phyloP scores from a whole-genome alignment of 2,329 filamentous ascomycete species.

The Chrysoporthe austroafricana region DNA sequence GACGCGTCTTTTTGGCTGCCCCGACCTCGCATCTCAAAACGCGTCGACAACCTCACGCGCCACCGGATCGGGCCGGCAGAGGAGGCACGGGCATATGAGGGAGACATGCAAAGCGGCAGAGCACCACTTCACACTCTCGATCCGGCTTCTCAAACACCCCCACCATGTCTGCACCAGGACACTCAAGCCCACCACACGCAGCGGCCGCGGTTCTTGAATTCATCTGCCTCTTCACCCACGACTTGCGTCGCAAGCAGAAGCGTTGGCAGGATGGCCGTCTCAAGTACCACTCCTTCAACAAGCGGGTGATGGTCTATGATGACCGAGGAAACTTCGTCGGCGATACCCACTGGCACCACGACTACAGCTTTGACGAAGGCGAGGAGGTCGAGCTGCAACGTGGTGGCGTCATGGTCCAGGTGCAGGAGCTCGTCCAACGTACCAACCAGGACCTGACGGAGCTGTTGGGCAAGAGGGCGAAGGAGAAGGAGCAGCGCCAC shows the following conservation, averaged over 20 bases:
- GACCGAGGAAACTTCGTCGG: conserved; percentile 79
- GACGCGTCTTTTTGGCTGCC: background rate
- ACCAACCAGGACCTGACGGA: conserved; percentile 78
- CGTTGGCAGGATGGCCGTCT: conserved; percentile 92
- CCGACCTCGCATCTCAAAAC: background rate
- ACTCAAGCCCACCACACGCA: conserved; percentile 50
- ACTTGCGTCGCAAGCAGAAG: conserved; percentile 84
- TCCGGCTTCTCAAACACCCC: background rate
- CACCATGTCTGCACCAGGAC: conserved; percentile 18
- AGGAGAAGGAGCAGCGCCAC: conserved; percentile 57
- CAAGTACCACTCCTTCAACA: conserved; percentile 89
- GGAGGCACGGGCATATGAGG: background rate
- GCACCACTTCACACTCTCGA: background rate
- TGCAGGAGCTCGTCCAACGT: conserved; percentile 73
- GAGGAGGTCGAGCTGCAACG: conserved; percentile 82
- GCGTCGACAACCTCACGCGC: conserved; percentile 16
- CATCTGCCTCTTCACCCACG: conserved; percentile 84
- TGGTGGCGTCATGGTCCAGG: conserved; percentile 76
- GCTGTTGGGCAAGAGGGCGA: conserved; percentile 70
- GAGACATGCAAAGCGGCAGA: background rate
- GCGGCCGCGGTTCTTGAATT: conserved; percentile 81
- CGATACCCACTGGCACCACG: conserved; percentile 79
- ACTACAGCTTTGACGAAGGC: conserved; percentile 72
- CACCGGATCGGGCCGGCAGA: background rate
- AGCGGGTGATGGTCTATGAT: conserved; percentile 88